Conservation (phyloP, 345 rosid genomes). For the Triadica sebifera region DNA sequence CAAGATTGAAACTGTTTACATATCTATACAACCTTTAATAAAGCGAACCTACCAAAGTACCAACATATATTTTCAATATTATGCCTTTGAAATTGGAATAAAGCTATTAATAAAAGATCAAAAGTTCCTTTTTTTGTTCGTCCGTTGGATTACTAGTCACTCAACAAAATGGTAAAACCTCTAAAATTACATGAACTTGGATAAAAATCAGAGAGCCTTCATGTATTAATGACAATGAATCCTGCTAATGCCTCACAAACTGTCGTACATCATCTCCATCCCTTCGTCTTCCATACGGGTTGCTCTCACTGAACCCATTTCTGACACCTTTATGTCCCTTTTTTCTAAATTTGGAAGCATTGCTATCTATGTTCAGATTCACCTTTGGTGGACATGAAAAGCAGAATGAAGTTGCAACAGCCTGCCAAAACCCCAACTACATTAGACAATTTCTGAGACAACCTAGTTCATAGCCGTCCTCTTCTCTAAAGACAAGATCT, state of each 20-base stretch:
- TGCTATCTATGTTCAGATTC: constrained; percentile 79
- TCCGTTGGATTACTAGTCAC: neutral
- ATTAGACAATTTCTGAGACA: neutral
- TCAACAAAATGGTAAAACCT: too few relatives aligned
- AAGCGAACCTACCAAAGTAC: too few relatives aligned
- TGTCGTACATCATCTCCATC: constrained; percentile 44
- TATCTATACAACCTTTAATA: too few relatives aligned
- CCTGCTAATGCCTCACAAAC: constrained; percentile 54
- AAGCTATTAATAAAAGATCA: neutral
- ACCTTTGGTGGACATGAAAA: constrained; percentile 90
- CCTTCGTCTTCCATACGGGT: constrained; percentile 68
- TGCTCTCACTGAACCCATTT: constrained; percentile 64
- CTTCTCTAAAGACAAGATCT: neutral
- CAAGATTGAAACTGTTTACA: too few relatives aligned
- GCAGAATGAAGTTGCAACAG: constrained; percentile 84
- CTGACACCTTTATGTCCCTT: constrained; percentile 47
- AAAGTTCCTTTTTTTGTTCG: neutral
- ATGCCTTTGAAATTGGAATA: too few relatives aligned
- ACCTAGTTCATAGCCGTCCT: too few relatives aligned
- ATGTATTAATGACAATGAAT: neutral
- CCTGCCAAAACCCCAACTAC: constrained; percentile 46
- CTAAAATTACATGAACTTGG: neutral
- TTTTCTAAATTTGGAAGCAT: constrained; percentile 81
- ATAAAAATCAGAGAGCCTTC: neutral
- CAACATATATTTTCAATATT: too few relatives aligned